Conservation (phyloP, 345 rosid species). For the Psidium friedrichsthalianum region DNA sequence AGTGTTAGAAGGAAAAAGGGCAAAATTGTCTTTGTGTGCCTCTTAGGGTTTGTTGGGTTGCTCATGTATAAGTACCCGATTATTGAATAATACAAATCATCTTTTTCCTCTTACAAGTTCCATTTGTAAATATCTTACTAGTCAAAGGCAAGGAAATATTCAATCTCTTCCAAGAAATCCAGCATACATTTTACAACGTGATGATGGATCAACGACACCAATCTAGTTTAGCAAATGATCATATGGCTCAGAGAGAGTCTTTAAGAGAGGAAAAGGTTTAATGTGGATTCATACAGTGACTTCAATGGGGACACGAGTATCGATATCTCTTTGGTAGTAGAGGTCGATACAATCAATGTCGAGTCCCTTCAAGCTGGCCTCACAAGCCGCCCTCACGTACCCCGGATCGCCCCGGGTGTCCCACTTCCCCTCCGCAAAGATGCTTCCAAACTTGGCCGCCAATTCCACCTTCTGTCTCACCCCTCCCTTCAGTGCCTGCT, state of each 20-base stretch:
- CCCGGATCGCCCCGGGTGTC: conserved; percentile 42
- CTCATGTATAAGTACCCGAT: too few relatives aligned
- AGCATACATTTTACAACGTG: too few relatives aligned
- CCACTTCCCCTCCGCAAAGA: conserved; percentile 8
- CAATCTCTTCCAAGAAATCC: too few relatives aligned
- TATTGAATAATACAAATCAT: too few relatives aligned
- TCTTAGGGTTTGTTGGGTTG: too few relatives aligned
- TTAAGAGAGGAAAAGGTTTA: not conserved
- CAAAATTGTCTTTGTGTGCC: too few relatives aligned
- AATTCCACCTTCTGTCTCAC: conserved; percentile 38
- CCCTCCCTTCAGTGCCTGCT: conserved; percentile 47
- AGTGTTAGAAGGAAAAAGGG: too few relatives aligned
- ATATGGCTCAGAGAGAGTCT: not conserved
- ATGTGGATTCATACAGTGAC: conserved; percentile 28
- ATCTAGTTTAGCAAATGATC: not conserved
- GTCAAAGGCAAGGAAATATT: too few relatives aligned
- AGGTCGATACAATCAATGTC: conserved; percentile 44
- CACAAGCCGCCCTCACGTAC: conserved; percentile 47
- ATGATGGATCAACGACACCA: not conserved
- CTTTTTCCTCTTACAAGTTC: too few relatives aligned
- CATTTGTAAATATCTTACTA: too few relatives aligned
- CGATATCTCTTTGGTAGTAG: conserved; percentile 53
- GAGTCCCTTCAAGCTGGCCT: conserved; percentile 53
- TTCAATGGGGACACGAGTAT: conserved; percentile 46
- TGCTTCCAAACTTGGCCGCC: conserved; percentile 46